Evolutionary conservation across 352 stramenopile genomes (phyloP), one percentile per base, ranked within the genome.

Genomic region (Elongisporangium prolatum): DNA sequence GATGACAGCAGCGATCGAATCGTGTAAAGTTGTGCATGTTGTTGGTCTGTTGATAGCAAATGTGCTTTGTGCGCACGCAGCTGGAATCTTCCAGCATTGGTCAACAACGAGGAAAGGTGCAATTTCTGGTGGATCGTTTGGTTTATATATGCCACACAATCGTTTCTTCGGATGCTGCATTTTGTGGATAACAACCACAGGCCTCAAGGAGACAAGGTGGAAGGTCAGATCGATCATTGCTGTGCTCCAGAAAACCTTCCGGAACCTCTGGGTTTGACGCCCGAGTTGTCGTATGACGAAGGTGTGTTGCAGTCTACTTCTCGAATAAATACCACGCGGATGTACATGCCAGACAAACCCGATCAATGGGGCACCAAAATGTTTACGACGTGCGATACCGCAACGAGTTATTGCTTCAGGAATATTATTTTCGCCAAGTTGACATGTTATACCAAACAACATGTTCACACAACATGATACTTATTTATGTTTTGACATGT

Each of bases 371-470:
- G 22, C 20, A 54, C 50, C 21, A 54, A 54, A 21, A 5, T 54
- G 2, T 54, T 54, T 40, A 54, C 40, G 50, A 6, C 18, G 20
- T 54, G 50, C 3, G 21, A 54, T 37, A 10, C 20, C 2, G 22
- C 21, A 22, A 44, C 21, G 40, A 54, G 6, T 5, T 54, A 54
- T 28, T 54, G 22, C 50, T 54, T 54, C 50, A 44, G 50, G 50
- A 44, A 11, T 21, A n/a, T n/a, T 37, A 3, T 21, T 40, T 48
- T 55, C 4, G 18, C 13, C 14, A 13, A 21, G 44, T n/a, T 34
- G 22, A n/a, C n/a, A n/a, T n/a, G n/a, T n/a, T n/a, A n/a, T n/a
- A n/a, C n/a, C n/a, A n/a, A n/a, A n/a, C n/a, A 10, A 55, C 6
- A 40, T 44, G 11, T 21, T 55, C n/a, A n/a, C n/a, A n/a, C n/a